Conservation (phyloP, 1,139 yeast genomes). For the Yamadazyma trypodendri region DNA sequence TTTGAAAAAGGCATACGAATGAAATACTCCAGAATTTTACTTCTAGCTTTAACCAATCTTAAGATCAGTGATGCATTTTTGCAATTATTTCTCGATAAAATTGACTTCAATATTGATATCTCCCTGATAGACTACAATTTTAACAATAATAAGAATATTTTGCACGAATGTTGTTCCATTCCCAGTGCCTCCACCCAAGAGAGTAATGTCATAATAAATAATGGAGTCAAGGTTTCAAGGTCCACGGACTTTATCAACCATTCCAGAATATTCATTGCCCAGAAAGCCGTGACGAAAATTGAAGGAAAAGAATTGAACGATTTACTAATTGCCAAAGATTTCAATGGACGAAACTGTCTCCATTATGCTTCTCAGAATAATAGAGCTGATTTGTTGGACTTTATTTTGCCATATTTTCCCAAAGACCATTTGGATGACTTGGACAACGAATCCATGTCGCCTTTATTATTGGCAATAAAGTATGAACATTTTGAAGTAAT, state of each 20-base stretch:
- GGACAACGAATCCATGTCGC: constrained; percentile 77
- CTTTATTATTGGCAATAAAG: constrained; percentile 76
- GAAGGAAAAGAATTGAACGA: constrained; percentile 19
- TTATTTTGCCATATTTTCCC: constrained; percentile 42
- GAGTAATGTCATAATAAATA: constrained; percentile 35
- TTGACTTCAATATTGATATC: constrained; percentile 44
- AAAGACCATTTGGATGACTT: constrained; percentile 45
- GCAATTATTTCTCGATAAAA: constrained; percentile 42
- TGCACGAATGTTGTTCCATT: constrained; percentile 49
- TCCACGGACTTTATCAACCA: constrained; percentile 44
- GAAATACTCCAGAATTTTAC: constrained; percentile 62
- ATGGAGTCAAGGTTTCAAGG: constrained; percentile 45
- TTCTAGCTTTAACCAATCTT: constrained; percentile 56
- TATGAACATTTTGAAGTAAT: constrained; percentile 61
- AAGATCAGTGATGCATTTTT: constrained; percentile 51
- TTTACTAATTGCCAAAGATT: constrained; percentile 47
- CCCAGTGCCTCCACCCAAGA: constrained; percentile 34
- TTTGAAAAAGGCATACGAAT: constrained; percentile 19
- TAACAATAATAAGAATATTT: constrained; percentile 39
- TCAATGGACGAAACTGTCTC: constrained; percentile 78
- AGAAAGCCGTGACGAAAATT: constrained; percentile 29
- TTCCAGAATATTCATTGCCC: constrained; percentile 39
- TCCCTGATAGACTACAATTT: constrained; percentile 39
- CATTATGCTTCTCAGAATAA: constrained; percentile 85
- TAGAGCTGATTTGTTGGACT: constrained; percentile 52